A percentile compares a stretch with the other conserved stretches of the same genome.
phyloP scores from a whole-genome alignment of 2,329 filamentous ascomycete genomes.

The Colletotrichum aenigma region DNA sequence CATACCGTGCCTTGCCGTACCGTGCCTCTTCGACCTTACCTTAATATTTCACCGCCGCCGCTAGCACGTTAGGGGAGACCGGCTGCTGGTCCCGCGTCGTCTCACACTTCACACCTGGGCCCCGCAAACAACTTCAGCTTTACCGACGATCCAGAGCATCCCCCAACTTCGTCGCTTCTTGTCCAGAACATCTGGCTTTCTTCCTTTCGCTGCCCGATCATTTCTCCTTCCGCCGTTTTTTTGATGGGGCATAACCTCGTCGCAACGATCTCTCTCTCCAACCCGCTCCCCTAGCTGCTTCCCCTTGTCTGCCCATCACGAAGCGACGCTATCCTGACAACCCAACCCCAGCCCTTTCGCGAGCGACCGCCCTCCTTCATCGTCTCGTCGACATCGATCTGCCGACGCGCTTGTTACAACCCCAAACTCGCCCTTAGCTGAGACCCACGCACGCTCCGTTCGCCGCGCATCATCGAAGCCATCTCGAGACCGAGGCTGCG shows the following conservation, averaged over 20 bases:
- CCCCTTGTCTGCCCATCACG: constrained; percentile 8
- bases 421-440: background rate
- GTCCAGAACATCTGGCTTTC: constrained; percentile 4
- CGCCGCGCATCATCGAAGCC: background rate
- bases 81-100: constrained; percentile 22
- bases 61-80: constrained; percentile 20
- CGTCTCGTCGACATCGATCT: constrained; percentile 15
- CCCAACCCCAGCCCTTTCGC: constrained; percentile 12
- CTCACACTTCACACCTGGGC: constrained; percentile 22
- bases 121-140: constrained; percentile 24
- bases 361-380: constrained; percentile 17
- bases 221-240: background rate
- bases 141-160: constrained; percentile 19
- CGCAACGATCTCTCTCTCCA: background rate
- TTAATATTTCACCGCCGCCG: constrained; percentile 21
- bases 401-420: constrained; percentile 14
- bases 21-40: background rate
- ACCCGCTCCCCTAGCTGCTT: constrained; percentile 2
- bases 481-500: background rate
- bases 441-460: background rate
- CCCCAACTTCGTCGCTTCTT: constrained; percentile 2
- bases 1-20: background rate
- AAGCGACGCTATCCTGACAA: constrained; percentile 13
- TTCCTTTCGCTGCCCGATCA: constrained; percentile 11
- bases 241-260: constrained; percentile 12